These are phyloP conservation scores for Hamigera avellanea DNA, from an alignment of 495 filamentous ascomycete species.

Conservation along the genomic window DNA sequence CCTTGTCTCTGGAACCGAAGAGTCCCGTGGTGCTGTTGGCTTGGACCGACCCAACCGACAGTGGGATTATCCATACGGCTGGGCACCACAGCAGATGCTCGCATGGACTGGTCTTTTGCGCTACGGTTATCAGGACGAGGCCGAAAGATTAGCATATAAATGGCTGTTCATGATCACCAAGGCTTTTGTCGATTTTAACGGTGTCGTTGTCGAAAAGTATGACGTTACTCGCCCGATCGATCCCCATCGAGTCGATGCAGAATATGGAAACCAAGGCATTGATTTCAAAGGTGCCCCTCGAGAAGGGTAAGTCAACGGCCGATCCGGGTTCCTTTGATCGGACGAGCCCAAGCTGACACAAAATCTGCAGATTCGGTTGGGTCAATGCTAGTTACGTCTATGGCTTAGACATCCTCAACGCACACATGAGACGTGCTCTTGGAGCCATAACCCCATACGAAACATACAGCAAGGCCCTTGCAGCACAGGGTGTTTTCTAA, in stretches of 20 bases:
- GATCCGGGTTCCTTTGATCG: too few species aligned
- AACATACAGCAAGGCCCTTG: constrained; percentile 40
- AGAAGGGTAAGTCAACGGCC: constrained; percentile 91
- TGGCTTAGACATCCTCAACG: constrained; percentile 71
- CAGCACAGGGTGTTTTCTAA: too few species aligned
- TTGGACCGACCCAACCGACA: constrained; percentile 84
- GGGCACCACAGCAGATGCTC: constrained; percentile 97
- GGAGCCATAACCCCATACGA: constrained; percentile 76
- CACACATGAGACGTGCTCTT: constrained; percentile 74
- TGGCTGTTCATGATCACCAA: constrained; percentile 98
- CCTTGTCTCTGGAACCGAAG: constrained; percentile 77
- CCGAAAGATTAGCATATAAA: constrained; percentile 78
- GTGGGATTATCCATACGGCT: constrained; percentile 97
- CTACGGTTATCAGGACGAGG: constrained; percentile 84
- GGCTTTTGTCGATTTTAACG: constrained; percentile 94
- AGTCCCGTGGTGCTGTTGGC: constrained; percentile 68
- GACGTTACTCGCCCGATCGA: constrained; percentile 83
- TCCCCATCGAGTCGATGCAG: constrained; percentile 85
- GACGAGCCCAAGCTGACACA: too few species aligned
- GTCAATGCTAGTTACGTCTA: constrained; percentile 95
- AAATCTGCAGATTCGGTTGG: constrained; percentile 74
- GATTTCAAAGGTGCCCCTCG: constrained; percentile 90
- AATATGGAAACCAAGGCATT: constrained; percentile 92
- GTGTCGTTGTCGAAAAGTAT: constrained; percentile 97
- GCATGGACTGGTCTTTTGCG: constrained; percentile 86